A percentile compares a stretch with the other conserved stretches of the same genome.
These are phyloP conservation scores for Lactarius evosmus DNA, from an alignment of 768 basidiomycete genomes.

Conservation along the genomic window DNA sequence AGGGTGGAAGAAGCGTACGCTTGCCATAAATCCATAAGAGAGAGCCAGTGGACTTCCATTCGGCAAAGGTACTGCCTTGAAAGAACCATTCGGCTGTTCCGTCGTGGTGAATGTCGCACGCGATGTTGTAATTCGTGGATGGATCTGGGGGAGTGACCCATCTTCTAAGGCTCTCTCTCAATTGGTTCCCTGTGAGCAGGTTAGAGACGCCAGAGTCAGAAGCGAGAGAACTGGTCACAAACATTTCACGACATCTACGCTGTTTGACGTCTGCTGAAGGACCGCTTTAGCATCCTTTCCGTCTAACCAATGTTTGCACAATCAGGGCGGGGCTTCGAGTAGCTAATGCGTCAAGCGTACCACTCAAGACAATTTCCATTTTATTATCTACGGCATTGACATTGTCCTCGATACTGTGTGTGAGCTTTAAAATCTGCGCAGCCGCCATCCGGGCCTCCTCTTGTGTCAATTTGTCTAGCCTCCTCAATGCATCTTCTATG, in stretches of 20 bases:
- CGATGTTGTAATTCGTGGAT: conserved; percentile 2
- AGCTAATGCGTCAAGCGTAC: neutral
- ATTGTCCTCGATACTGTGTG: neutral
- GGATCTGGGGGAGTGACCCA: conserved; percentile 2
- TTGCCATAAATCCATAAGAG: too few relatives aligned
- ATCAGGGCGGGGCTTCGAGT: too few relatives aligned
- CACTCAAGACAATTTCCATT: too few relatives aligned
- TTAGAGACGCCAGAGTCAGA: neutral
- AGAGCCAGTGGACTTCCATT: too few relatives aligned
- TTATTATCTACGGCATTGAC: neutral
- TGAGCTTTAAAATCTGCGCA: neutral
- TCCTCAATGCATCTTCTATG: neutral
- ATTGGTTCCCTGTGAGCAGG: neutral
- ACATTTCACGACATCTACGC: neutral
- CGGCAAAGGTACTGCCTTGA: neutral
- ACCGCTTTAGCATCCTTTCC: too few relatives aligned
- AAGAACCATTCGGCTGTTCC: neutral
- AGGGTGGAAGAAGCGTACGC: too few relatives aligned
- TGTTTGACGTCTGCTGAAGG: too few relatives aligned
- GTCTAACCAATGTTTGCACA: neutral
- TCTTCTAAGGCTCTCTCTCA: neutral
- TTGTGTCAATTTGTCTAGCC: neutral
- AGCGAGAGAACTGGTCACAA: neutral
- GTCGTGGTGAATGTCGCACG: neutral
- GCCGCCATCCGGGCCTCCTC: neutral